These are phyloP conservation scores for Pestalotiopsis sp. DNA, from an alignment of 2,329 filamentous ascomycete species.

Conservation along the genomic window DNA sequence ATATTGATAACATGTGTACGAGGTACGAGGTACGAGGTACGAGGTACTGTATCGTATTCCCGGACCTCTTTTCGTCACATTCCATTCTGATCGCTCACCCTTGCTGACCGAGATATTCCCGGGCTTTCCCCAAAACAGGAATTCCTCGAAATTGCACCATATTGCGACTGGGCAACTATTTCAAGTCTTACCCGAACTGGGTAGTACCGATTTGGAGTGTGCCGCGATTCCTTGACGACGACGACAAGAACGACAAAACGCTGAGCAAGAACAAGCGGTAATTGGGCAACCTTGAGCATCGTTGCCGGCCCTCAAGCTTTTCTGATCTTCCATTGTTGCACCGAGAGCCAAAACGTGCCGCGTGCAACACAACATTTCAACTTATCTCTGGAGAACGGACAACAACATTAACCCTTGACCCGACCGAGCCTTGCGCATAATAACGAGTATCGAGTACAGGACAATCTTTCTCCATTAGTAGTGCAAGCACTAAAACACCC, in stretches of 20 bases:
- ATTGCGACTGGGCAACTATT: background rate
- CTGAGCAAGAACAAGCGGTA: background rate
- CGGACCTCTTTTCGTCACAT: background rate
- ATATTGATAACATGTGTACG: background rate
- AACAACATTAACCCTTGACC: background rate
- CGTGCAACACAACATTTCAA: background rate
- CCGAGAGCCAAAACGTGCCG: background rate
- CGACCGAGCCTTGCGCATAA: background rate
- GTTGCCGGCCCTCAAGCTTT: background rate
- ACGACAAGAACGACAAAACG: background rate
- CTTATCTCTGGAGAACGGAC: background rate
- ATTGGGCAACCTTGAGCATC: background rate
- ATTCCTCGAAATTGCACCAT: constrained; percentile 10
- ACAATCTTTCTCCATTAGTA: background rate
- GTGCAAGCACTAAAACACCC: background rate
- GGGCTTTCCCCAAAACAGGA: constrained; percentile 1
- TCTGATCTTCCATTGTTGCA: background rate
- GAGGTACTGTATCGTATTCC: background rate
- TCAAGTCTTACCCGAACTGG: background rate
- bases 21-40: background rate
- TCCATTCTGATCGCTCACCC: background rate
- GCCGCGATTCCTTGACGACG: too few species aligned
- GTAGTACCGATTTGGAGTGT: background rate
- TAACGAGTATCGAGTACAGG: background rate
- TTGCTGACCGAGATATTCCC: background rate